phyloP scores from a whole-genome alignment of 2,329 filamentous ascomycete genomes.

The Venturia pyrina region DNA sequence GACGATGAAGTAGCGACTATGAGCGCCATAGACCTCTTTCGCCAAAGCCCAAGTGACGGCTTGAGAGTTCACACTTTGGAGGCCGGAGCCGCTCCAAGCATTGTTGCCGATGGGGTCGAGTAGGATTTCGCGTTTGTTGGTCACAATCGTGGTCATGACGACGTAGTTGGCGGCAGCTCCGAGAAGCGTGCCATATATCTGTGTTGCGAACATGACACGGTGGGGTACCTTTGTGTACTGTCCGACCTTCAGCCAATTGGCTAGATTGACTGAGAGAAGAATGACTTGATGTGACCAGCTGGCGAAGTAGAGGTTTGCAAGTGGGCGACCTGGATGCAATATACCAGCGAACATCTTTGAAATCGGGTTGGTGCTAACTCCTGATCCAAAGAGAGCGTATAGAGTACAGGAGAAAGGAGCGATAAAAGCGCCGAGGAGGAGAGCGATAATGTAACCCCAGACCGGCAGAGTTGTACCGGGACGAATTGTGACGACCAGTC shows the following conservation, averaged over 20 bases:
- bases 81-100: constrained; percentile 36
- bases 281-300: constrained; percentile 26
- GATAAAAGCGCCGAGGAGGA: constrained; percentile 28
- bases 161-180: constrained; percentile 31
- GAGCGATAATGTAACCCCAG: constrained; percentile 43
- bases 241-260: constrained; percentile 37
- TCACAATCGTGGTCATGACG: constrained; percentile 35
- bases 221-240: constrained; percentile 49
- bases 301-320: constrained; percentile 31
- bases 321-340: constrained; percentile 22
- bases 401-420: constrained; percentile 20
- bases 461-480: constrained; percentile 33
- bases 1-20: constrained; percentile 27
- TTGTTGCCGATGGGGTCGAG: constrained; percentile 30
- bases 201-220: constrained; percentile 56
- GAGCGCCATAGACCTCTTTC: constrained; percentile 23
- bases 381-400: constrained; percentile 16
- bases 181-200: constrained; percentile 33
- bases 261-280: constrained; percentile 16
- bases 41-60: constrained; percentile 10
- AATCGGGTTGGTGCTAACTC: constrained; percentile 17
- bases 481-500: constrained; percentile 20
- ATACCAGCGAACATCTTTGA: constrained; percentile 15
- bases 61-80: constrained; percentile 33
- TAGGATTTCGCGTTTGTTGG: constrained; percentile 31